phyloP scores from a whole-genome alignment of 495 filamentous ascomycete genomes.

The Aspergillus panamensis region DNA sequence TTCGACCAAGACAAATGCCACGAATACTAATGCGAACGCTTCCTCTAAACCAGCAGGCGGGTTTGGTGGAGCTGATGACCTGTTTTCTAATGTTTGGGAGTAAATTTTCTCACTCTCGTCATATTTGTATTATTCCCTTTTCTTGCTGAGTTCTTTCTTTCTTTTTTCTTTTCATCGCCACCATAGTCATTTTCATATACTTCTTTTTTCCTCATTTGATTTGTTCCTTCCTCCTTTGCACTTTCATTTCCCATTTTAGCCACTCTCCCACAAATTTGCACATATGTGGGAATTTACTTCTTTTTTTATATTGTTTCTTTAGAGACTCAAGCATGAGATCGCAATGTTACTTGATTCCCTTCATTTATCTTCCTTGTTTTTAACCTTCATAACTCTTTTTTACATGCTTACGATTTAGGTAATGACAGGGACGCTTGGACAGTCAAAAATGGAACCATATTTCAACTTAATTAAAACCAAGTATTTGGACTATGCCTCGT shows the following conservation, averaged over 20 bases:
- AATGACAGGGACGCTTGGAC: background rate
- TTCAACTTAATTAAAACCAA: too few species aligned
- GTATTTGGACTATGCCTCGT: too few species aligned
- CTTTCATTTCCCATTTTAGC: background rate
- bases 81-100: constrained; percentile 94
- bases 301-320: background rate
- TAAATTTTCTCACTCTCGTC: constrained; percentile 40
- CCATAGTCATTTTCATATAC: constrained; percentile 29
- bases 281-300: background rate
- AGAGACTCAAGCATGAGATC: constrained; percentile 14
- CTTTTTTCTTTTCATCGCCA: background rate
- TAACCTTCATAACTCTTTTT: background rate
- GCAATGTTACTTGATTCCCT: constrained; percentile 6
- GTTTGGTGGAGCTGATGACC: constrained; percentile 70
- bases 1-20: constrained; percentile 23
- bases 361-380: background rate
- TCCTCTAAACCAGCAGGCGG: constrained; percentile 53
- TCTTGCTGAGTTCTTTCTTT: constrained; percentile 1
- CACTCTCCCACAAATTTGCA: background rate
- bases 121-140: background rate
- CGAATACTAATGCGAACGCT: constrained; percentile 26
- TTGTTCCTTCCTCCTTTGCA: background rate
- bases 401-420: background rate
- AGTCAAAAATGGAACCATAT: background rate
- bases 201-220: constrained; percentile 3